These are phyloP conservation scores for Carallia pectinifolia DNA, from an alignment of 345 rosid species.

Conservation along the genomic window DNA sequence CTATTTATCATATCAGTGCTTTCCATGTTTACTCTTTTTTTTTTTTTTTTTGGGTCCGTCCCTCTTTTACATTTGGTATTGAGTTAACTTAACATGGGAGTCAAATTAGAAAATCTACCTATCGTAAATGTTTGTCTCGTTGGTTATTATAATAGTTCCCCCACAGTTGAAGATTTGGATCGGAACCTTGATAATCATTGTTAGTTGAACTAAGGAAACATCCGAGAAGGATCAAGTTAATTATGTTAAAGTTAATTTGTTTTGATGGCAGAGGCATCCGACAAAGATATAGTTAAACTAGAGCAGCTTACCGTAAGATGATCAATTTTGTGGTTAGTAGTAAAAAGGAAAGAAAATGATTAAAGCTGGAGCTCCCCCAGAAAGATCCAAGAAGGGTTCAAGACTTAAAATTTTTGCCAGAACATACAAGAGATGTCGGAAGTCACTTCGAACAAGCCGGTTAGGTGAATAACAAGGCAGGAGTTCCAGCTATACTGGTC, in stretches of 20 bases:
- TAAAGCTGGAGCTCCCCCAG: slow-evolving; percentile 28
- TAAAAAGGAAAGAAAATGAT: slow-evolving; percentile 23
- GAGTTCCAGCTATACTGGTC: slow-evolving; percentile 22
- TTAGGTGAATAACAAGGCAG: slow-evolving; percentile 18
- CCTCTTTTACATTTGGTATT: too few relatives aligned
- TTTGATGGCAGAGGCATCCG: slow-evolving; percentile 41
- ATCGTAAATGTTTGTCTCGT: too few relatives aligned
- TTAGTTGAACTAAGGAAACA: slow-evolving; percentile 23
- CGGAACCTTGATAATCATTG: slow-evolving; percentile 19
- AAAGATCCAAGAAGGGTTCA: slow-evolving; percentile 35
- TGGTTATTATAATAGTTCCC: not conserved
- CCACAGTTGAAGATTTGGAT: slow-evolving; percentile 5
- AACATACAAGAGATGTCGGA: slow-evolving; percentile 8
- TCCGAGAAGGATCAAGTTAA: not conserved
- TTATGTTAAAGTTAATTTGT: slow-evolving; percentile 13
- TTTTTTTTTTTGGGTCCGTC: too few relatives aligned
- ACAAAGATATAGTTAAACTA: slow-evolving; percentile 42
- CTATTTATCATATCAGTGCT: too few relatives aligned
- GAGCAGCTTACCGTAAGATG: slow-evolving; percentile 35
- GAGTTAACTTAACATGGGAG: too few relatives aligned
- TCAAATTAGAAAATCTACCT: too few relatives aligned
- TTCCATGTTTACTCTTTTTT: too few relatives aligned
- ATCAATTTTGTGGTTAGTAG: slow-evolving; percentile 18
- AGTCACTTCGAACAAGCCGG: too few relatives aligned
- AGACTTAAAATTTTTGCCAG: slow-evolving; percentile 19